Percentiles rank a stretch among this genome's conserved stretches.
These are phyloP conservation scores for Hordeum pubiflorum DNA, from an alignment of 202 grass and related monocot species.

Conservation along the genomic window DNA sequence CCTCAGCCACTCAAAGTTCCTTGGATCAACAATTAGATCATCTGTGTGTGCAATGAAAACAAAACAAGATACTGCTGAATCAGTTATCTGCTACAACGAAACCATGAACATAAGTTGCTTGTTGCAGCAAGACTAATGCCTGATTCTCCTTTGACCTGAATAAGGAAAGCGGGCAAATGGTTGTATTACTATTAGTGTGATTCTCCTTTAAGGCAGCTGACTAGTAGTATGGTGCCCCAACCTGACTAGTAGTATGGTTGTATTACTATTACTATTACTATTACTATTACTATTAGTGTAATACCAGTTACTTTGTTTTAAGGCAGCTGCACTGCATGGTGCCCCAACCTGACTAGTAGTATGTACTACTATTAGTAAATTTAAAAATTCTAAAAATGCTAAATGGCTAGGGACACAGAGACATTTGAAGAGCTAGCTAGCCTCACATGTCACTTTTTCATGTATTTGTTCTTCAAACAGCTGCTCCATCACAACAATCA, in stretches of 20 bases:
- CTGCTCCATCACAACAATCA: not conserved
- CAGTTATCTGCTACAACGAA: too few relatives aligned
- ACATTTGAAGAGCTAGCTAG: not conserved
- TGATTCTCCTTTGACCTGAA: too few relatives aligned
- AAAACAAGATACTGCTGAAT: not conserved
- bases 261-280: not conserved
- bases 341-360: not conserved
- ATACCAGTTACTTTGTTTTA: too few relatives aligned
- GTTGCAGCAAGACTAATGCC: too few relatives aligned
- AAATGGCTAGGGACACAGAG: not conserved
- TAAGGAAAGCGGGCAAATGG: too few relatives aligned
- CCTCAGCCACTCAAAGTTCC: constrained; percentile 93
- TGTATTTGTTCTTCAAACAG: not conserved
- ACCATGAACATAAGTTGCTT: too few relatives aligned
- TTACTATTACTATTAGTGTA: too few relatives aligned
- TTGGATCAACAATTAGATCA: constrained; percentile 97
- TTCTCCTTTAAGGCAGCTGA: too few relatives aligned
- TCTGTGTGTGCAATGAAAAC: constrained; percentile 37
- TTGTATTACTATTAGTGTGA: too few relatives aligned
- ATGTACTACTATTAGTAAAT: not conserved
- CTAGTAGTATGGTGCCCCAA: not conserved
- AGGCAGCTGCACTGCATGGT: too few relatives aligned
- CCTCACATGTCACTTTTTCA: not conserved
- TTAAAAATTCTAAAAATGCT: too few relatives aligned
- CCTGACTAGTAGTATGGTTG: not conserved